These are phyloP conservation scores for Penicillium parvum DNA, from an alignment of 495 filamentous ascomycete genomes.

Conservation along the genomic window DNA sequence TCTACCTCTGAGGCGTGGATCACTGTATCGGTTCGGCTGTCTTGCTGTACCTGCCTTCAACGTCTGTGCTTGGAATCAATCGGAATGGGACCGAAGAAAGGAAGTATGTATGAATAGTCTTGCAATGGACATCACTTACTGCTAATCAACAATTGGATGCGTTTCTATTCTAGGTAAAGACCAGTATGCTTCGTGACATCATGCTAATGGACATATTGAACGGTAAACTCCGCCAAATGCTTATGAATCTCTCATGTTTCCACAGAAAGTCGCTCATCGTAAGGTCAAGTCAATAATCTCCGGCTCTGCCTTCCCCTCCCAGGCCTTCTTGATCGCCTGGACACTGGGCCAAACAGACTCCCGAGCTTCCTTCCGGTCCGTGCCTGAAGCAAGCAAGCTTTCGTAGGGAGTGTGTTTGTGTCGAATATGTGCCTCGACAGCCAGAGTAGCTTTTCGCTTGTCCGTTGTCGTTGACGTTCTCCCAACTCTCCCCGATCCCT, in stretches of 20 bases:
- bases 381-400: conserved; percentile 26
- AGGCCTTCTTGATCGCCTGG: conserved; percentile 25
- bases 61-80: too few relatives aligned
- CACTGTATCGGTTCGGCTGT: too few relatives aligned
- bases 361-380: conserved; percentile 21
- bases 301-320: conserved; percentile 18
- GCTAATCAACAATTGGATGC: not conserved
- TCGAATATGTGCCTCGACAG: conserved; percentile 50
- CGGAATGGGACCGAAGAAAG: not conserved
- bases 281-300: too few relatives aligned
- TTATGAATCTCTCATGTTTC: not conserved
- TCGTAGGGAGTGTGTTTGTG: conserved; percentile 49
- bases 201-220: not conserved
- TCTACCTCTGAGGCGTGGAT: not conserved
- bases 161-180: not conserved
- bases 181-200: not conserved
- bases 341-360: conserved; percentile 26
- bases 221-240: not conserved
- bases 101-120: too few relatives aligned
- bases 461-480: conserved; percentile 33
- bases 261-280: too few relatives aligned
- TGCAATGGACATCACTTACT: too few relatives aligned
- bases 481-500: conserved; percentile 48
- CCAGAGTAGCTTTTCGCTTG: conserved; percentile 35
- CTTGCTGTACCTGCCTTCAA: too few relatives aligned